Evolutionary conservation across 2,329 filamentous ascomycete species (phyloP).

Genomic region (Trichoderma harzianum): DNA sequence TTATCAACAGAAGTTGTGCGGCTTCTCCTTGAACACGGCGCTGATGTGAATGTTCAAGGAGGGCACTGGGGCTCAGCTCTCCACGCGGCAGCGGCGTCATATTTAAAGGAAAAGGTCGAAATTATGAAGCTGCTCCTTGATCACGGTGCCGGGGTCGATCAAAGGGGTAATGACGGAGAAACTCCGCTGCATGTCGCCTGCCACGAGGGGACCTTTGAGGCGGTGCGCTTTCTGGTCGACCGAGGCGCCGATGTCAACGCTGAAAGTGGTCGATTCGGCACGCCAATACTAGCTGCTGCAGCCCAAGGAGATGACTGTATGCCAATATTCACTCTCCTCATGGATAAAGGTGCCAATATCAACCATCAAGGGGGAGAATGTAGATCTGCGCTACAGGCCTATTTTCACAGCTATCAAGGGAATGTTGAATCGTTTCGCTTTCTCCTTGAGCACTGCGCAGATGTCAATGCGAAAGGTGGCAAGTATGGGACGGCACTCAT

Average conservation of each 20-base stretch:
- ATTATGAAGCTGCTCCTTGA: neutral
- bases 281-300: neutral
- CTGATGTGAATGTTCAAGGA: neutral
- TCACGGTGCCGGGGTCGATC: neutral
- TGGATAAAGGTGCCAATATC: neutral
- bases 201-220: neutral
- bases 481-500: neutral
- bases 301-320: neutral
- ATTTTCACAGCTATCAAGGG: rapidly evolving
- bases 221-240: neutral
- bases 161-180: neutral
- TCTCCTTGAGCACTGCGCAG: neutral
- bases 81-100: neutral
- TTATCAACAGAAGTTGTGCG: too few relatives aligned
- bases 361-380: neutral
- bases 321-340: neutral
- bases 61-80: neutral
- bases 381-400: neutral
- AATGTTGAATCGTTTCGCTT: neutral
- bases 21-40: neutral
- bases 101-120: too few relatives aligned
- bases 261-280: neutral
- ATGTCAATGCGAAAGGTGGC: neutral
- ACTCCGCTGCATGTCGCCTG: neutral
- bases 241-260: neutral